Percentiles rank a stretch among this genome's conserved stretches.
Conservation (phyloP, 2,329 filamentous ascomycete species). For the Colletotrichum falcatum region DNA sequence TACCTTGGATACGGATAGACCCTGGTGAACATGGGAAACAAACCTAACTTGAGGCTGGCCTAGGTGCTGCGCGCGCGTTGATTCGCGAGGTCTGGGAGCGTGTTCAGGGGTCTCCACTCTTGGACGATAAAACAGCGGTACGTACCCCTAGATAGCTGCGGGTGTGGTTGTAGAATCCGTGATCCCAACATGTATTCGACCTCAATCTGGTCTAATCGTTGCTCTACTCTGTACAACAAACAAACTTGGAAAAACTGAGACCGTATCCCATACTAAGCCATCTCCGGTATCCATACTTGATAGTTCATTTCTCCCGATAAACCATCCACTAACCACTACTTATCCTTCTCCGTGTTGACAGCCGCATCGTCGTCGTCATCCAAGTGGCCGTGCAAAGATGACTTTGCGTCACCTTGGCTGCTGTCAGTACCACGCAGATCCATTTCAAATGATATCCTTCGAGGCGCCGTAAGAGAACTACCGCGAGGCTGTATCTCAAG, state of each 20-base stretch:
- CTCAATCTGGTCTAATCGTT: not conserved
- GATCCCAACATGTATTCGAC: not conserved
- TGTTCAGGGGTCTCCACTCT: slow-evolving; percentile 25
- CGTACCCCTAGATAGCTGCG: slow-evolving; percentile 3
- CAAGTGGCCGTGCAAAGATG: not conserved
- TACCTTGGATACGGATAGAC: slow-evolving; percentile 14
- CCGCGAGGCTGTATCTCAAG: not conserved
- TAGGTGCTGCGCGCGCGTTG: slow-evolving; percentile 17
- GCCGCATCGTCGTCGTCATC: not conserved
- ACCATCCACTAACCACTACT: not conserved
- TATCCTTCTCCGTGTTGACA: not conserved
- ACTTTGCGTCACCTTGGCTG: not conserved
- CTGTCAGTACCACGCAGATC: not conserved
- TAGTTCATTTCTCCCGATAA: not conserved
- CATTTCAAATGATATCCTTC: not conserved
- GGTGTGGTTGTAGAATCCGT: slow-evolving; percentile 4
- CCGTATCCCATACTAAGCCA: not conserved
- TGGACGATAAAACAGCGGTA: not conserved
- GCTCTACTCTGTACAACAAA: slow-evolving; percentile 1
- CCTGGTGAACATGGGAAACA: slow-evolving; percentile 19
- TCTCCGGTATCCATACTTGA: not conserved
- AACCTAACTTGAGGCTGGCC: slow-evolving; percentile 32
- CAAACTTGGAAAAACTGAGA: not conserved
- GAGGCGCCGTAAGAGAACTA: not conserved
- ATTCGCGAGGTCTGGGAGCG: slow-evolving; percentile 22